Conservation (phyloP, 2,329 filamentous ascomycete species). For the Pseudogymnoascus verrucosus region DNA sequence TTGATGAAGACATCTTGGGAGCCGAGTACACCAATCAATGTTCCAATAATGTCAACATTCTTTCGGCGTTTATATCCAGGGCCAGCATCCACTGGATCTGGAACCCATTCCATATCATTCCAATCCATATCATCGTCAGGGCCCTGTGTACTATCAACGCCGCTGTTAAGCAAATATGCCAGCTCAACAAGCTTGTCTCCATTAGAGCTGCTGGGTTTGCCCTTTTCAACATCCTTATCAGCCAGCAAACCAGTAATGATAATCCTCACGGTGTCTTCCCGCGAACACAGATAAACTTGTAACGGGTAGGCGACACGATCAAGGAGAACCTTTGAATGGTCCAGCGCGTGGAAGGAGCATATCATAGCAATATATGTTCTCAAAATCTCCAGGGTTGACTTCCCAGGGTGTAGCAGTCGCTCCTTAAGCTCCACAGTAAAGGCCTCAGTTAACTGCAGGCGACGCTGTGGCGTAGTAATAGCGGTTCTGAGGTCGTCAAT, state of each 20-base stretch:
- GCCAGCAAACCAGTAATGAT: conserved; percentile 68
- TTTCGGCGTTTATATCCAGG: conserved; percentile 86
- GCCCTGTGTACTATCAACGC: conserved; percentile 39
- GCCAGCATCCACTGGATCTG: conserved; percentile 86
- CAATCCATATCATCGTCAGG: conserved; percentile 69
- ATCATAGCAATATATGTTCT: conserved; percentile 75
- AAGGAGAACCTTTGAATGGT: conserved; percentile 69
- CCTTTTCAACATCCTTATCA: conserved; percentile 41
- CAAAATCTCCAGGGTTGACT: conserved; percentile 68
- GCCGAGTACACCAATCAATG: conserved; percentile 79
- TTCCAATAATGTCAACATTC: conserved; percentile 84
- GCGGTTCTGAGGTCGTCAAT: conserved; percentile 67
- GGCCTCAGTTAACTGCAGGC: conserved; percentile 59
- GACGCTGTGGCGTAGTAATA: conserved; percentile 59
- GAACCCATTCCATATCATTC: conserved; percentile 88
- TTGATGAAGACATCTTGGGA: conserved; percentile 89
- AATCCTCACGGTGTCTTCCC: conserved; percentile 70
- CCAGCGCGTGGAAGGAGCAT: conserved; percentile 64
- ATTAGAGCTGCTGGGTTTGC: conserved; percentile 27
- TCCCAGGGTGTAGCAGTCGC: conserved; percentile 65
- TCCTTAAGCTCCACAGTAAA: conserved; percentile 60
- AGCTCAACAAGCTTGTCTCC: conserved; percentile 56
- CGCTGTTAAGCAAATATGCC: conserved; percentile 47
- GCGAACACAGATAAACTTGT: conserved; percentile 66
- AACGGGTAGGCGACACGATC: conserved; percentile 66